These are phyloP conservation scores for Secale cereale DNA, from an alignment of 176 grass and related monocot species.

Conservation along the genomic window DNA sequence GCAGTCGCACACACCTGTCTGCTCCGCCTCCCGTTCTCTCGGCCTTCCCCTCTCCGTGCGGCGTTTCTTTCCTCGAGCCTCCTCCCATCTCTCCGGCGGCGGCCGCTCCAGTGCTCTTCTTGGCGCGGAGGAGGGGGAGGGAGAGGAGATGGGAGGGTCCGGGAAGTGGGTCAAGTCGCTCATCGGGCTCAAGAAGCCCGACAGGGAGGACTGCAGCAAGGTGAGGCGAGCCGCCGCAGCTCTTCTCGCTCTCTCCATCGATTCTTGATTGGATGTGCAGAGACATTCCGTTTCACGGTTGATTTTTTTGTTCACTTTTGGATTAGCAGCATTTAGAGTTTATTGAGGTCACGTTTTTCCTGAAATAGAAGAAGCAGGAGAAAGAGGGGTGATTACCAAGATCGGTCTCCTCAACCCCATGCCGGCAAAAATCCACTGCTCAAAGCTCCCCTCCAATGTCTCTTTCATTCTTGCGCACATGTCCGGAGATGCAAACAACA, in stretches of 20 bases:
- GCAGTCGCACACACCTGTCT: not conserved
- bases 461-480: not conserved
- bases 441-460: not conserved
- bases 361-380: not conserved
- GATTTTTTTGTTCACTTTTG: not conserved
- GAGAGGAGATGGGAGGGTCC: slow-evolving; percentile 48
- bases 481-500: not conserved
- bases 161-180: slow-evolving; percentile 90
- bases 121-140: not conserved
- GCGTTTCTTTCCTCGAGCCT: not conserved
- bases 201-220: slow-evolving; percentile 56
- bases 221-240: slow-evolving; percentile 31
- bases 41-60: not conserved
- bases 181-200: slow-evolving; percentile 83
- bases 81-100: not conserved
- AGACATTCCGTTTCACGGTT: not conserved
- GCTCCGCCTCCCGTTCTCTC: not conserved
- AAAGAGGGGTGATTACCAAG: not conserved
- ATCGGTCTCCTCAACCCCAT: not conserved
- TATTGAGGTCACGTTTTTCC: not conserved
- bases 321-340: not conserved
- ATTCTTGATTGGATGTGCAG: not conserved
- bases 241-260: not conserved
- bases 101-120: not conserved
- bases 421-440: not conserved